Conservation (phyloP, 345 rosid species). For the Citrus sp. region DNA sequence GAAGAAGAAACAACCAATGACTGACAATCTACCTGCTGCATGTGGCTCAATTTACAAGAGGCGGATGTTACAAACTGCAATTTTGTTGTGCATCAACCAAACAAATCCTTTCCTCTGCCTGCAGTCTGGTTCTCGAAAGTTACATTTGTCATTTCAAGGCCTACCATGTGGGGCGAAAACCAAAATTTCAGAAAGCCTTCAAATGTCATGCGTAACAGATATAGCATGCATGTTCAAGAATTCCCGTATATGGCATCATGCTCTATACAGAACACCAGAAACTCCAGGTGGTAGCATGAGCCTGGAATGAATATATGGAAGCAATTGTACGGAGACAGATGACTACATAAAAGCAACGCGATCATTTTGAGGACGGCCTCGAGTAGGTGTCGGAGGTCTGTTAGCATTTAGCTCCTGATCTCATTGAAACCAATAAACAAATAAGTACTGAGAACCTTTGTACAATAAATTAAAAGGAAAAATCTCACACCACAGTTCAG, state of each 20-base stretch:
- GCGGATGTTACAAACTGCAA: slow-evolving; percentile 23
- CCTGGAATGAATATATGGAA: slow-evolving; percentile 26
- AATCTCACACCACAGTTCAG: background rate
- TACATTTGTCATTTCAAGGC: slow-evolving; percentile 27
- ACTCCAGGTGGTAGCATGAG: slow-evolving; percentile 38
- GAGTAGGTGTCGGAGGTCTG: slow-evolving; percentile 91
- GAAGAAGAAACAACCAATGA: slow-evolving; percentile 23
- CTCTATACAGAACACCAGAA: slow-evolving; percentile 44
- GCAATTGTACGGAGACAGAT: slow-evolving; percentile 14
- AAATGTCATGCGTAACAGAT: slow-evolving; percentile 24
- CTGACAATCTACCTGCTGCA: slow-evolving; percentile 32
- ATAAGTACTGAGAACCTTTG: background rate
- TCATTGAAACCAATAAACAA: slow-evolving; percentile 4
- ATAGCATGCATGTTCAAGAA: slow-evolving; percentile 26
- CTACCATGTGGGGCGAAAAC: slow-evolving; percentile 22
- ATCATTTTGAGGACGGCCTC: slow-evolving; percentile 96
- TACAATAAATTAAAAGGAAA: background rate
- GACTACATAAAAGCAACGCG: slow-evolving; percentile 86
- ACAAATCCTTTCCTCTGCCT: slow-evolving; percentile 24
- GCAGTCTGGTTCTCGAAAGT: slow-evolving; percentile 33
- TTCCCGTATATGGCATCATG: slow-evolving; percentile 38
- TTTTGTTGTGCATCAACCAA: slow-evolving; percentile 18
- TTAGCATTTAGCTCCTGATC: slow-evolving; percentile 90
- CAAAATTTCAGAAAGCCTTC: slow-evolving; percentile 29
- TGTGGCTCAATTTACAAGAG: slow-evolving; percentile 52